These are phyloP conservation scores for Penicillium sp. DNA, from an alignment of 2,329 filamentous ascomycete species.

Conservation along the genomic window DNA sequence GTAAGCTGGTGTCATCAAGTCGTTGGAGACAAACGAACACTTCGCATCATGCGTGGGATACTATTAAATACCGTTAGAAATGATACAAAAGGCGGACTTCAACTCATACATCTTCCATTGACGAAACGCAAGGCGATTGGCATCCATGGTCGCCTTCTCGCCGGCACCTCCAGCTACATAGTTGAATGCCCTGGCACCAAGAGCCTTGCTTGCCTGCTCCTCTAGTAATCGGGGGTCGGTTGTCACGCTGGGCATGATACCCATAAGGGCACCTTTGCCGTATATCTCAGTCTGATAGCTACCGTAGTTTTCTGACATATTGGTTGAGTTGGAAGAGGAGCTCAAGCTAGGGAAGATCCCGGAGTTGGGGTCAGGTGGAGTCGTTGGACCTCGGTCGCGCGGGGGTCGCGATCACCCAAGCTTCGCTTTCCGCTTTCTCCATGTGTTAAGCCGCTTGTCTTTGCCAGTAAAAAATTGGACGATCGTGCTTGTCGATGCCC, in stretches of 20 bases:
- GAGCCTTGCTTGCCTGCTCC: conserved; percentile 51
- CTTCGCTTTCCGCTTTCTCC: conserved; percentile 40
- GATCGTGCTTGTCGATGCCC: not conserved
- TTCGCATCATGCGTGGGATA: conserved; percentile 52
- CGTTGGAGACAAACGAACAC: conserved; percentile 17
- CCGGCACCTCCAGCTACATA: conserved; percentile 64
- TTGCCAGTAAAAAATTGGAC: not conserved
- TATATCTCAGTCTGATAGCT: conserved; percentile 53
- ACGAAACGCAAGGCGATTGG: conserved; percentile 58
- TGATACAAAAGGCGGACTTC: not conserved
- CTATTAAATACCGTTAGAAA: conserved; percentile 32
- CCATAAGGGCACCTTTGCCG: conserved; percentile 50
- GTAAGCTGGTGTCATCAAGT: not conserved
- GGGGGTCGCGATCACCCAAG: not conserved
- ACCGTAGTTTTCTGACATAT: conserved; percentile 42
- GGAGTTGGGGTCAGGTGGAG: conserved; percentile 3
- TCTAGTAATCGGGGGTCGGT: conserved; percentile 60
- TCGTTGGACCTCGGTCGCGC: conserved; percentile 8
- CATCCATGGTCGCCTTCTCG: conserved; percentile 59
- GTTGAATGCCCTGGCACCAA: conserved; percentile 53
- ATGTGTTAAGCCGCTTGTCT: not conserved
- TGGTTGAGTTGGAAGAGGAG: not conserved
- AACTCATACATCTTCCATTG: conserved; percentile 46
- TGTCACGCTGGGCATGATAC: conserved; percentile 52
- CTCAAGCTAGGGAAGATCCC: conserved; percentile 3